Conservation (phyloP, 2,329 filamentous ascomycete species). For the Penicillium sp. region DNA sequence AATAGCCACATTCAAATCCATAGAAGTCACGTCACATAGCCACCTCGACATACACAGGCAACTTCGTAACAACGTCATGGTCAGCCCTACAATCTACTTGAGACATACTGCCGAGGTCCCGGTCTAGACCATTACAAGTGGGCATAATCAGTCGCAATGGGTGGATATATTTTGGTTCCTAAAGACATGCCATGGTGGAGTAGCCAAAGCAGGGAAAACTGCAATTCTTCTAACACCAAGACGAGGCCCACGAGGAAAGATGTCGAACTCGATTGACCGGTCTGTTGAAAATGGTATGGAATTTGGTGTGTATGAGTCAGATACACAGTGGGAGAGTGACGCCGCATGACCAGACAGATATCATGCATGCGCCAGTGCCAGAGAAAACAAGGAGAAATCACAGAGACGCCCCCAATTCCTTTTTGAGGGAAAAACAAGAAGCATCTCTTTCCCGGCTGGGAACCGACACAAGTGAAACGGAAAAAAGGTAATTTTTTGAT, state of each 20-base stretch:
- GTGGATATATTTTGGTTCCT: constrained; percentile 6
- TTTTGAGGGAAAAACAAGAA: constrained; percentile 2
- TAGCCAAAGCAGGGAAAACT: constrained; percentile 22
- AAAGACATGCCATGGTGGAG: constrained; percentile 23
- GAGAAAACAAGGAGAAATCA: constrained; percentile 21
- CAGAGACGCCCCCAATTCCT: constrained; percentile 4
- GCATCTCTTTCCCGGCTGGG: constrained; percentile 24
- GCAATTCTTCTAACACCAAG: constrained; percentile 23
- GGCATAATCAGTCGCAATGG: constrained; percentile 8
- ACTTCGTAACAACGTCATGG: too few species aligned
- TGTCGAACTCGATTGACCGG: constrained; percentile 19
- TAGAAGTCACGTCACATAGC: too few species aligned
- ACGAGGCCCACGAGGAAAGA: constrained; percentile 6
- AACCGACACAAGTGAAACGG: constrained; percentile 29
- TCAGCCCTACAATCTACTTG: background rate
- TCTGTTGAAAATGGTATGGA: constrained; percentile 34
- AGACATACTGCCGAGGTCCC: background rate
- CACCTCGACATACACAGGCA: too few species aligned
- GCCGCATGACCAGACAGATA: constrained; percentile 29
- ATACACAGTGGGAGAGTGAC: constrained; percentile 35
- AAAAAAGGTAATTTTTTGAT: constrained; percentile 37
- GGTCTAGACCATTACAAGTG: background rate
- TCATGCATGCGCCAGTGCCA: constrained; percentile 25
- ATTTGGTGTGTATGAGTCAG: constrained; percentile 38
- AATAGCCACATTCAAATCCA: too few species aligned